Percentiles rank a stretch among this genome's conserved stretches.
Evolutionary conservation across 441 rosid genomes (phyloP).

Genomic region (Aleurites moluccanus): DNA sequence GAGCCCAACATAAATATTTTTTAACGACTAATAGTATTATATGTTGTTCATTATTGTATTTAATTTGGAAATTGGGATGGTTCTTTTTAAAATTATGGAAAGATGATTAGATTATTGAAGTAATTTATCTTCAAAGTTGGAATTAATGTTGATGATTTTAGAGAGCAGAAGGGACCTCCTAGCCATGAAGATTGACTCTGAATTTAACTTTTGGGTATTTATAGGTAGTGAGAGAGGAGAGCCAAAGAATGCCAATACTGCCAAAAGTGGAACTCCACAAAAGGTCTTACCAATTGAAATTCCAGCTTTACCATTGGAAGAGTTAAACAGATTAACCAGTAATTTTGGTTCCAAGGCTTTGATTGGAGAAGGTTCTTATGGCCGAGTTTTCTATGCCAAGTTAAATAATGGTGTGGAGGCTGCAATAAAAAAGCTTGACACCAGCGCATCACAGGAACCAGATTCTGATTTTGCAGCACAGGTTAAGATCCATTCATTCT

Average conservation of each 20-base stretch:
- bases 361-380: conserved; percentile 94
- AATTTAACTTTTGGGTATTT: background rate
- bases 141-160: background rate
- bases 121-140: background rate
- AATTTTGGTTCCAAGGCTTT: conserved; percentile 79
- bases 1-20: no score
- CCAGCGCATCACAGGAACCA: conserved; percentile 67
- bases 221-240: conserved; percentile 67
- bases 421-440: conserved; percentile 88
- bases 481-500: conserved; percentile 30
- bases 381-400: conserved; percentile 73
- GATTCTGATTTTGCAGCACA: conserved; percentile 82
- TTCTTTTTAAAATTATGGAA: no score
- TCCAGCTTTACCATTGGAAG: conserved; percentile 63
- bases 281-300: conserved; percentile 78
- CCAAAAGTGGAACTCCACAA: conserved; percentile 69
- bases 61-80: no score
- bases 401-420: conserved; percentile 46
- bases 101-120: no score
- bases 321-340: conserved; percentile 55
- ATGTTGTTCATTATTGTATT: no score
- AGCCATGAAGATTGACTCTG: background rate
- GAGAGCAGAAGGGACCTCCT: no score
- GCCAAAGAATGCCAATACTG: conserved; percentile 48
- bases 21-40: no score